phyloP scores from a whole-genome alignment of 495 filamentous ascomycete genomes.

The Parathielavia hyrcaniae region DNA sequence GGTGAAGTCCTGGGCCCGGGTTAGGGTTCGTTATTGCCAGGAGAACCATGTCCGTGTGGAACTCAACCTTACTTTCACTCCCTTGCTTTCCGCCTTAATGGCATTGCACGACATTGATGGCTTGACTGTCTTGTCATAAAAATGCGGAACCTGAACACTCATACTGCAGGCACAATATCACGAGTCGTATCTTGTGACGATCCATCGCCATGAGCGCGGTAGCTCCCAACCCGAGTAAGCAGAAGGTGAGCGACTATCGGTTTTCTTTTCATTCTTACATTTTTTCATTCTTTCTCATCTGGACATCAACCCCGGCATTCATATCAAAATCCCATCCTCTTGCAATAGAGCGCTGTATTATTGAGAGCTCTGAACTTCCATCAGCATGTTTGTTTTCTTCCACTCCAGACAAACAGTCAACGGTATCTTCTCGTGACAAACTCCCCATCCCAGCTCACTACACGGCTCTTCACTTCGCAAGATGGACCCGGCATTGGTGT shows the following conservation, averaged over 20 bases:
- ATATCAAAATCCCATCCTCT: too few species aligned
- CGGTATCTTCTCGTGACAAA: not conserved
- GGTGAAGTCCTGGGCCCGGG: not conserved
- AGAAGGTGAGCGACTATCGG: slow-evolving; percentile 21
- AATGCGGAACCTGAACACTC: not conserved
- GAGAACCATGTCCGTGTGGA: not conserved
- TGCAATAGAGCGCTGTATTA: too few species aligned
- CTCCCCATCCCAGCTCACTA: too few species aligned
- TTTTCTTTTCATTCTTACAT: not conserved
- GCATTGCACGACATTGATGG: not conserved
- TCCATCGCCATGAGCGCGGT: slow-evolving; percentile 11
- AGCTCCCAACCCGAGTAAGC: slow-evolving; percentile 15
- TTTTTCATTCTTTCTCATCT: not conserved
- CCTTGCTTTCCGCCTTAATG: not conserved
- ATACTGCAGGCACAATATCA: not conserved
- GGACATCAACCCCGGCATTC: not conserved
- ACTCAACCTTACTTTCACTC: not conserved
- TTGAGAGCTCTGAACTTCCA: too few species aligned
- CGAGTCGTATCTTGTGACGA: too few species aligned
- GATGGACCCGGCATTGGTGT: not conserved
- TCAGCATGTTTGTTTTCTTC: too few species aligned
- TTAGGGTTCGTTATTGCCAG: not conserved
- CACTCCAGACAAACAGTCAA: too few species aligned
- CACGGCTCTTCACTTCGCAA: not conserved
- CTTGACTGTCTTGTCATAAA: not conserved